A percentile compares a stretch with the other conserved stretches of the same genome.
Evolutionary conservation across 371 early-diverging fungal genomes (phyloP).

Genomic region (Dichotomocladium elegans): DNA sequence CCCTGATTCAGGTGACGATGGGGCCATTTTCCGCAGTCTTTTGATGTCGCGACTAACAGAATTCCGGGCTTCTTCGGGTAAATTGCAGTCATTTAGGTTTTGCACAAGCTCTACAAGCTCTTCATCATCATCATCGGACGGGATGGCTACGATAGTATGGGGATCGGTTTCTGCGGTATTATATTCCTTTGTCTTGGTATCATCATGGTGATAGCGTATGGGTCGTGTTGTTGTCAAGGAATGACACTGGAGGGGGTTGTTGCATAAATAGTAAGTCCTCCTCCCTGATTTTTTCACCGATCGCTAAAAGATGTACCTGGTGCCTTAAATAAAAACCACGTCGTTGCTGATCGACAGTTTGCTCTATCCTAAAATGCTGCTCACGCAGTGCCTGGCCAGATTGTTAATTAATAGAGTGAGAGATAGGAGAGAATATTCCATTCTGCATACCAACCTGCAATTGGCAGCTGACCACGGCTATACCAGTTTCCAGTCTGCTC

Average conservation of each 20-base stretch:
- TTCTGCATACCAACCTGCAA: slow-evolving; percentile 64
- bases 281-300: not conserved
- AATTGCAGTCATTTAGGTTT: slow-evolving; percentile 50
- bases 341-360: slow-evolving; percentile 59
- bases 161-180: not conserved
- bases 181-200: not conserved
- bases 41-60: slow-evolving; percentile 67
- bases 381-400: slow-evolving; percentile 6
- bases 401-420: slow-evolving; percentile 3
- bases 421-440: not conserved
- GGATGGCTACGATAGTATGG: not conserved
- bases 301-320: slow-evolving; percentile 44
- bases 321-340: slow-evolving; percentile 76
- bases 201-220: not conserved
- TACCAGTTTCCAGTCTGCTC: slow-evolving; percentile 44
- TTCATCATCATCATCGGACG: slow-evolving; percentile 43
- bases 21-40: slow-evolving; percentile 68
- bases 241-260: not conserved
- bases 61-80: slow-evolving; percentile 62
- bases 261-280: not conserved
- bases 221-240: not conserved
- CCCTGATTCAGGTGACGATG: slow-evolving; percentile 73
- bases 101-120: slow-evolving; percentile 59
- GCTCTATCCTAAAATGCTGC: slow-evolving; percentile 8
- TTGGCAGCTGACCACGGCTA: slow-evolving; percentile 62